These are phyloP conservation scores for Alliaria petiolata DNA, from an alignment of 345 rosid genomes.

Conservation along the genomic window DNA sequence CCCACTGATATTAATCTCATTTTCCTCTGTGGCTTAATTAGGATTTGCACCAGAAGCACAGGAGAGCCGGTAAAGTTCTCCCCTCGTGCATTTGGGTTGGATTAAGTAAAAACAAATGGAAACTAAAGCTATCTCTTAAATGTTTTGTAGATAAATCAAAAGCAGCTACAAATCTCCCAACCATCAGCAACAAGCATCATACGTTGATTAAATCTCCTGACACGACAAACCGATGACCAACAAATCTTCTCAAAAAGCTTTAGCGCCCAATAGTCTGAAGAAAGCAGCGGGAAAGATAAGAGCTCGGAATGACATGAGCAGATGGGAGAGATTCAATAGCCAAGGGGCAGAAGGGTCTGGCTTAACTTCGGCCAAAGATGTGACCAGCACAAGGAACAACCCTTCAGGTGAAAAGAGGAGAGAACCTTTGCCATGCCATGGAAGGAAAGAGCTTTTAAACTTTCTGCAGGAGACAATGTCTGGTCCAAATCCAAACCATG, in stretches of 20 bases:
- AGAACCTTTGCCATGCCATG: constrained; percentile 93
- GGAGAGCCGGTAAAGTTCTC: constrained; percentile 46
- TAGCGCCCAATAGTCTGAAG: constrained; percentile 49
- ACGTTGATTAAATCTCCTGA: constrained; percentile 34
- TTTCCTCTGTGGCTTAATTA: constrained; percentile 23
- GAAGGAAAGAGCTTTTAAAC: constrained; percentile 84
- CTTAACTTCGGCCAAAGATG: constrained; percentile 77
- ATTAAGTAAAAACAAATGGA: neutral
- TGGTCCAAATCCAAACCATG: constrained; percentile 44
- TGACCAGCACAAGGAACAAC: constrained; percentile 57
- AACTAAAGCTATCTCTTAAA: constrained; percentile 22
- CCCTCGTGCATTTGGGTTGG: neutral
- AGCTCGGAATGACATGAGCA: constrained; percentile 36
- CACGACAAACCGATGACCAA: constrained; percentile 30
- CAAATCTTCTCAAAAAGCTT: constrained; percentile 39
- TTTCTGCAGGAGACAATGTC: constrained; percentile 68
- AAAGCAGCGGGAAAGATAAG: constrained; percentile 43
- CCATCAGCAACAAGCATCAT: constrained; percentile 41
- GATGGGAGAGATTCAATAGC: constrained; percentile 54
- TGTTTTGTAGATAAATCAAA: constrained; percentile 58
- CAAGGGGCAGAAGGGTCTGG: constrained; percentile 97
- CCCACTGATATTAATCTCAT: neutral
- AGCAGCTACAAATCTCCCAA: constrained; percentile 34
- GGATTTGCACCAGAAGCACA: constrained; percentile 81
- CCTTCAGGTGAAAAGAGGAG: constrained; percentile 72